Evolutionary conservation across 345 rosid species (phyloP).

Genomic region (Brassica rapa): DNA sequence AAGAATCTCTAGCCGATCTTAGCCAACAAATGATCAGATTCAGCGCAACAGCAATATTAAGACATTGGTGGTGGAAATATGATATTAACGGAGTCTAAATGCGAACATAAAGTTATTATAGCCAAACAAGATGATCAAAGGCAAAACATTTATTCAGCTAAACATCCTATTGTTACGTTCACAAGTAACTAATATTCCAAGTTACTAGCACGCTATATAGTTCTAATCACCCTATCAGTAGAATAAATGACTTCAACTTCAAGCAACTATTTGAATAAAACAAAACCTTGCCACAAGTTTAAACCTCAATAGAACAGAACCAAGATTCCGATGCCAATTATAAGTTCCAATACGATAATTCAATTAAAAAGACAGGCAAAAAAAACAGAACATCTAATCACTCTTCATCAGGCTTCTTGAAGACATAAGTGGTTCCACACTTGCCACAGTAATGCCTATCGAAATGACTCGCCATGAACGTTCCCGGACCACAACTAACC

Average conservation of each 20-base stretch:
- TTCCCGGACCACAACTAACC: constrained; percentile 63
- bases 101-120: neutral
- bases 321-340: neutral
- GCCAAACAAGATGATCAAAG: neutral
- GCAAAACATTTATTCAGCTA: neutral
- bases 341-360: neutral
- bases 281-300: neutral
- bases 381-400: constrained; percentile 18
- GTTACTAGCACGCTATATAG: neutral
- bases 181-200: neutral
- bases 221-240: neutral
- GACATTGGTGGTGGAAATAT: neutral
- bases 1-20: neutral
- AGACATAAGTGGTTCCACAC: constrained; percentile 65
- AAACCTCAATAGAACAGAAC: neutral
- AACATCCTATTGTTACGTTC: neutral
- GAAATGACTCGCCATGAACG: constrained; percentile 71
- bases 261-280: neutral
- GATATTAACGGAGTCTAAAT: neutral
- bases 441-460: constrained; percentile 74
- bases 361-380: neutral
- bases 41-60: no score
- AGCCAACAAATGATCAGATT: neutral
- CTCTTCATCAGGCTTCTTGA: constrained; percentile 60
- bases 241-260: neutral